Evolutionary conservation across 768 basidiomycete species (phyloP).

Genomic region (Kwoniella sp.): DNA sequence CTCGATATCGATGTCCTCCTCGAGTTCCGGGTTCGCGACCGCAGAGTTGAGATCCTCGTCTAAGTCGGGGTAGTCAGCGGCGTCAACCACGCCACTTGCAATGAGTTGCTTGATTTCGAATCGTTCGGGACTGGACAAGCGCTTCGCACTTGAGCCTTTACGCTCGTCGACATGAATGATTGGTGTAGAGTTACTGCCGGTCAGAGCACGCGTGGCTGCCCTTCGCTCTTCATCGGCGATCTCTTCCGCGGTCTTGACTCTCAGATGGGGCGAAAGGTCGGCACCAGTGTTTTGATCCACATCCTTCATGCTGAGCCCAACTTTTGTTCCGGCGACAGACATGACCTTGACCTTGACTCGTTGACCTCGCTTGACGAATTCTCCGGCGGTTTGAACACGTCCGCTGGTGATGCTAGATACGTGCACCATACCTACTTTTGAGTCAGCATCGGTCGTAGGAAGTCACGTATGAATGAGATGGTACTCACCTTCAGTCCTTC

Average conservation of each 20-base stretch:
- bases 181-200: constrained; percentile 86
- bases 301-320: constrained; percentile 95
- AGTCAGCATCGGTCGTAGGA: constrained; percentile 6
- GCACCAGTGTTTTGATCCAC: constrained; percentile 87
- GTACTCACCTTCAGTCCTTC: constrained; percentile 82
- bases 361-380: constrained; percentile 81
- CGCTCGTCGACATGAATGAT: constrained; percentile 58
- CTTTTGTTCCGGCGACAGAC: constrained; percentile 77
- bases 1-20: constrained; percentile 96
- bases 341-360: constrained; percentile 93
- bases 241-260: constrained; percentile 92
- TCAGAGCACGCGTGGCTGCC: constrained; percentile 63
- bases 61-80: constrained; percentile 67
- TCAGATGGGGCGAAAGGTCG: constrained; percentile 91
- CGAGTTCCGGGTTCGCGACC: constrained; percentile 71
- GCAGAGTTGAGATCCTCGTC: constrained; percentile 51
- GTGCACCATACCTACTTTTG: constrained; percentile 83
- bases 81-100: constrained; percentile 85
- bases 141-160: constrained; percentile 69
- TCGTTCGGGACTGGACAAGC: constrained; percentile 91
- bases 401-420: constrained; percentile 83
- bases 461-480: too few relatives aligned
- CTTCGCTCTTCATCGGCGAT: constrained; percentile 74
- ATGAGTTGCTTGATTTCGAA: constrained; percentile 99
- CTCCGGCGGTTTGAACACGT: constrained; percentile 81